A percentile compares a stretch with the other conserved stretches of the same genome.
These are phyloP conservation scores for Colletotrichum tofieldiae DNA, from an alignment of 2,329 filamentous ascomycete genomes.

Conservation along the genomic window DNA sequence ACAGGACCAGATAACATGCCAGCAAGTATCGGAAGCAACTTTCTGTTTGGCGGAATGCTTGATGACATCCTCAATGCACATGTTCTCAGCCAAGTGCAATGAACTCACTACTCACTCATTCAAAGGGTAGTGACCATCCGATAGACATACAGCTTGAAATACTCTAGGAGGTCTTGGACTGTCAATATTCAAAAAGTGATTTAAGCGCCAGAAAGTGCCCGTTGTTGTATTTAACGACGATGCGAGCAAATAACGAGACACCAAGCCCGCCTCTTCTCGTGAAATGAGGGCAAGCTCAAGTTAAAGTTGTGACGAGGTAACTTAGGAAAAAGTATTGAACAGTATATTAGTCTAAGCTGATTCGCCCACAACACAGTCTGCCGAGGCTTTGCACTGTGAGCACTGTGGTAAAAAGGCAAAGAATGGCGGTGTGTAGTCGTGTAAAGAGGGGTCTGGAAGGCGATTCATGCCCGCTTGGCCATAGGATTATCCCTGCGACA, in stretches of 20 bases:
- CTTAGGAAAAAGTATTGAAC: background rate
- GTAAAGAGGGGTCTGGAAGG: too few relatives aligned
- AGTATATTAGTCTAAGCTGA: background rate
- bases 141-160: too few relatives aligned
- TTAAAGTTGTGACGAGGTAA: background rate
- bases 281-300: background rate
- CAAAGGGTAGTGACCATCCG: too few relatives aligned
- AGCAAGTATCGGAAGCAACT: background rate
- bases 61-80: background rate
- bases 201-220: too few relatives aligned
- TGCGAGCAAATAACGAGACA: too few relatives aligned
- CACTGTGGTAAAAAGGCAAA: background rate
- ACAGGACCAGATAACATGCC: background rate
- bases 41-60: too few relatives aligned
- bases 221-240: too few relatives aligned
- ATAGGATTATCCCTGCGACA: background rate
- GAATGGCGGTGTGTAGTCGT: background rate
- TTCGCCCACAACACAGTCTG: background rate
- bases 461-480: background rate
- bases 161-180: too few relatives aligned
- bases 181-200: too few relatives aligned
- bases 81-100: background rate
- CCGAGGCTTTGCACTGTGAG: background rate
- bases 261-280: too few relatives aligned
- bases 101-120: too few relatives aligned